A percentile compares a stretch with the other conserved stretches of the same genome.
These are phyloP conservation scores for Pezizomycotina sp. DNA, from an alignment of 2,329 filamentous ascomycete species.

Conservation along the genomic window DNA sequence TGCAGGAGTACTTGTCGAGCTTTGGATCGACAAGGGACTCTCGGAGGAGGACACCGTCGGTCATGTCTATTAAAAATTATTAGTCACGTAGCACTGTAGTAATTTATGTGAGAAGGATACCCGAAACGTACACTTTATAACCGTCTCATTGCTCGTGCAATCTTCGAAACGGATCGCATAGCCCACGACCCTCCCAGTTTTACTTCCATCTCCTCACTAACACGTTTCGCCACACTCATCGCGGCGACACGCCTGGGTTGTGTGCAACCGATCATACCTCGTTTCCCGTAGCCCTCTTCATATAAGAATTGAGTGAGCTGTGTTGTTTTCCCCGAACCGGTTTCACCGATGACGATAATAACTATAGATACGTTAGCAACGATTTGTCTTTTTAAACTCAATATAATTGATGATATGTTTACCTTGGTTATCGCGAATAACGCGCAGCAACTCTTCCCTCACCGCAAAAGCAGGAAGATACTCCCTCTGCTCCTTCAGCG, in stretches of 20 bases:
- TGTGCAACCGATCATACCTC: slow-evolving; percentile 87
- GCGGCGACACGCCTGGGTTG: slow-evolving; percentile 91
- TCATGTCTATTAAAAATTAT: slow-evolving; percentile 62
- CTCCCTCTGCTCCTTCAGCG: slow-evolving; percentile 75
- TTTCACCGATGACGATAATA: slow-evolving; percentile 90
- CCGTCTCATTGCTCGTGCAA: slow-evolving; percentile 85
- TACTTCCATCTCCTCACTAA: slow-evolving; percentile 96
- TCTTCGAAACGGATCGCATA: slow-evolving; percentile 98
- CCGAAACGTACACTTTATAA: slow-evolving; percentile 57
- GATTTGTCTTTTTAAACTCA: no score
- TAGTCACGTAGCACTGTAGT: slow-evolving; percentile 14
- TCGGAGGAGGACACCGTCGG: slow-evolving; percentile 81
- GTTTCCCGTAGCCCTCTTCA: slow-evolving; percentile 80
- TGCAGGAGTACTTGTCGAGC: slow-evolving; percentile 87
- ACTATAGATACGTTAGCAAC: no score
- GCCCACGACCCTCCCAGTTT: slow-evolving; percentile 68
- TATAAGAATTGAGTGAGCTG: slow-evolving; percentile 91
- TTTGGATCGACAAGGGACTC: slow-evolving; percentile 88
- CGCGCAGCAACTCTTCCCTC: slow-evolving; percentile 73
- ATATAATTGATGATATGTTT: no score
- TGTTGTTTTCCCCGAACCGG: slow-evolving; percentile 92
- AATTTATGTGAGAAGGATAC: not conserved
- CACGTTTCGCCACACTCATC: slow-evolving; percentile 97
- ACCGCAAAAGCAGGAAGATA: slow-evolving; percentile 93
- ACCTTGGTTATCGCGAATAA: slow-evolving; percentile 89